phyloP scores from a whole-genome alignment of 2,329 filamentous ascomycete genomes.

The Ophiocordyceps camponoti-leonardi region DNA sequence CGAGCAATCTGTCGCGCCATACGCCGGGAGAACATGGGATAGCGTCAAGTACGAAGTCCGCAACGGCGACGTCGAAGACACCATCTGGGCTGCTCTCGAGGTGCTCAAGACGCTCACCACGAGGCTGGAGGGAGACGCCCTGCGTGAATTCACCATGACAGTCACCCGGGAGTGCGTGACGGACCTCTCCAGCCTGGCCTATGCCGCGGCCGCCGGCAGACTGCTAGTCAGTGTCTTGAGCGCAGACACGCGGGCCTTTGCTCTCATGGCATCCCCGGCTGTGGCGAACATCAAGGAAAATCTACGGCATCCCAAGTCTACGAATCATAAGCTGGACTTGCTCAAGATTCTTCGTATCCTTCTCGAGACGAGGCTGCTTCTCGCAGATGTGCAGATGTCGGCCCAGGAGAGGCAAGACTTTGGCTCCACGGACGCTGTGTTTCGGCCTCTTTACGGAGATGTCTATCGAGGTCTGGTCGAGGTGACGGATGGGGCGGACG shows the following conservation, averaged over 20 bases:
- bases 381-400: slow-evolving; percentile 16
- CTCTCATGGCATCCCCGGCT: slow-evolving; percentile 25
- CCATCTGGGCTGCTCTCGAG: slow-evolving; percentile 36
- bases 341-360: slow-evolving; percentile 32
- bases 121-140: slow-evolving; percentile 24
- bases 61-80: slow-evolving; percentile 41
- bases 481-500: slow-evolving; percentile 9
- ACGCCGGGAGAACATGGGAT: slow-evolving; percentile 34
- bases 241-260: slow-evolving; percentile 29
- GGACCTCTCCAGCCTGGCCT: slow-evolving; percentile 34
- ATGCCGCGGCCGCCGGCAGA: slow-evolving; percentile 32
- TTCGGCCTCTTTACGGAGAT: slow-evolving; percentile 24
- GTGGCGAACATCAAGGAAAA: slow-evolving; percentile 32
- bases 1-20: slow-evolving; percentile 28
- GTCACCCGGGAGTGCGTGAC: slow-evolving; percentile 35
- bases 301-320: slow-evolving; percentile 30
- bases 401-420: slow-evolving; percentile 20
- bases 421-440: slow-evolving; percentile 16
- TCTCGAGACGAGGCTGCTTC: slow-evolving; percentile 25
- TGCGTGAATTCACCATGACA: slow-evolving; percentile 27
- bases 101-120: slow-evolving; percentile 32
- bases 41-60: slow-evolving; percentile 47
- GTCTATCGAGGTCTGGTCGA: slow-evolving; percentile 22
- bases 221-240: slow-evolving; percentile 33
- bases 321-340: slow-evolving; percentile 32